phyloP scores from a whole-genome alignment of 1,139 yeast genomes.

The Magnusiomyces clavatus region DNA sequence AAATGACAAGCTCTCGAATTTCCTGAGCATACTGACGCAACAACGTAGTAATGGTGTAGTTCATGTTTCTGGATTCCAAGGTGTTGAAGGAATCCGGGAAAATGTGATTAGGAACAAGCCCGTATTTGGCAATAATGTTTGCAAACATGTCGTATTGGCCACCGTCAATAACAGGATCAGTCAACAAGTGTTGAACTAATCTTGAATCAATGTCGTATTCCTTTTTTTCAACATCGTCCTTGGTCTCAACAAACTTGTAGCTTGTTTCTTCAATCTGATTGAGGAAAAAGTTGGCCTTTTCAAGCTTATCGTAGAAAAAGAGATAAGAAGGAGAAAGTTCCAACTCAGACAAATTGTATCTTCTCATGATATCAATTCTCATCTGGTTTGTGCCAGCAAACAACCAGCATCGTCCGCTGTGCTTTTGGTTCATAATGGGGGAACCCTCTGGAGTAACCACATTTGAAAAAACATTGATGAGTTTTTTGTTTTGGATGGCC shows the following conservation, averaged over 20 bases:
- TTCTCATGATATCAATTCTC: slow-evolving; percentile 53
- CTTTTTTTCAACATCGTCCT: no score
- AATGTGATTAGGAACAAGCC: slow-evolving; percentile 62
- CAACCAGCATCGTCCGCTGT: slow-evolving; percentile 81
- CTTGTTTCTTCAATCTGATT: slow-evolving; percentile 64
- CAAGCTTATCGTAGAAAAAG: slow-evolving; percentile 53
- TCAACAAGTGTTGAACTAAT: slow-evolving; percentile 52
- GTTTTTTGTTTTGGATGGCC: slow-evolving; percentile 31
- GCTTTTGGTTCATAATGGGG: slow-evolving; percentile 65
- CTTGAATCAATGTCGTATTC: slow-evolving; percentile 60
- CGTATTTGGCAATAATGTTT: slow-evolving; percentile 67
- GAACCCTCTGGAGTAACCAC: slow-evolving; percentile 57
- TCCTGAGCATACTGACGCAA: slow-evolving; percentile 68
- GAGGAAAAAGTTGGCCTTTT: slow-evolving; percentile 66
- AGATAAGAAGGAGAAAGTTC: slow-evolving; percentile 66
- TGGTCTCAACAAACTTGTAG: no score
- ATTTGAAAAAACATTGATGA: slow-evolving; percentile 46
- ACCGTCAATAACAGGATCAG: slow-evolving; percentile 67
- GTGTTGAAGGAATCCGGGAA: slow-evolving; percentile 71
- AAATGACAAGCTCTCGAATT: slow-evolving; percentile 42
- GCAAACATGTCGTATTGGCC: slow-evolving; percentile 83
- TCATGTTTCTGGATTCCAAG: slow-evolving; percentile 47
- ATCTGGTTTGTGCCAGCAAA: slow-evolving; percentile 74
- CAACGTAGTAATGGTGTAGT: slow-evolving; percentile 54
- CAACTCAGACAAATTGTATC: slow-evolving; percentile 49